phyloP scores from a whole-genome alignment of 139 green algal genomes.

The Auxenochlorella protothecoides region DNA sequence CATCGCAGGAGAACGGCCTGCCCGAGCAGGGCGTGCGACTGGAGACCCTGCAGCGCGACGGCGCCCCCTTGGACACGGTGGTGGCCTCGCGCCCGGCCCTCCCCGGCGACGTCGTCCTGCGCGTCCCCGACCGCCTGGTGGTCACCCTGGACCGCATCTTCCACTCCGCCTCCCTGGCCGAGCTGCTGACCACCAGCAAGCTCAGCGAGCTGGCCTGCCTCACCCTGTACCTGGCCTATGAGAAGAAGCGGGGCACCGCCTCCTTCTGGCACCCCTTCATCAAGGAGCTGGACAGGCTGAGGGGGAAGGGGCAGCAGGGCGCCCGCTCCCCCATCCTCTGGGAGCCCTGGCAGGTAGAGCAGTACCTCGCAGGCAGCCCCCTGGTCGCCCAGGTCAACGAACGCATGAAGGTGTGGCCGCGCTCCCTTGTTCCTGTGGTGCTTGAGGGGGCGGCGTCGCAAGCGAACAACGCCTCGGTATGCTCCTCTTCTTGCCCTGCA shows the following conservation, averaged over 20 bases:
- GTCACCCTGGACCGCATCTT: constrained; percentile 80
- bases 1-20: constrained; percentile 21
- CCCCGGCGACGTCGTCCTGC: constrained; percentile 60
- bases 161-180: constrained; percentile 37
- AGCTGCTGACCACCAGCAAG: constrained; percentile 87
- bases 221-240: constrained; percentile 86
- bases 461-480: no score
- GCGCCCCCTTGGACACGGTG: constrained; percentile 21
- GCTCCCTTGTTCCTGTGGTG: neutral
- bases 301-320: constrained; percentile 47
- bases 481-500: neutral
- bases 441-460: neutral
- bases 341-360: constrained; percentile 53
- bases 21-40: constrained; percentile 15
- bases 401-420: constrained; percentile 30
- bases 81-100: constrained; percentile 11
- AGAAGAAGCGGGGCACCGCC: constrained; percentile 80
- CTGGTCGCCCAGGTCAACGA: constrained; percentile 52
- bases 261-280: constrained; percentile 80
- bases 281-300: constrained; percentile 74
- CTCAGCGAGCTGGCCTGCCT: constrained; percentile 79
- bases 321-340: constrained; percentile 80
- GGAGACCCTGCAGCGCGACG: constrained; percentile 4
- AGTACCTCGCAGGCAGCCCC: constrained; percentile 60
- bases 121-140: constrained; percentile 66